Evolutionary conservation across 1,284 basidiomycete genomes (phyloP), one percentile per base, ranked within the genome.

Genomic region (Naganishia sp.): DNA sequence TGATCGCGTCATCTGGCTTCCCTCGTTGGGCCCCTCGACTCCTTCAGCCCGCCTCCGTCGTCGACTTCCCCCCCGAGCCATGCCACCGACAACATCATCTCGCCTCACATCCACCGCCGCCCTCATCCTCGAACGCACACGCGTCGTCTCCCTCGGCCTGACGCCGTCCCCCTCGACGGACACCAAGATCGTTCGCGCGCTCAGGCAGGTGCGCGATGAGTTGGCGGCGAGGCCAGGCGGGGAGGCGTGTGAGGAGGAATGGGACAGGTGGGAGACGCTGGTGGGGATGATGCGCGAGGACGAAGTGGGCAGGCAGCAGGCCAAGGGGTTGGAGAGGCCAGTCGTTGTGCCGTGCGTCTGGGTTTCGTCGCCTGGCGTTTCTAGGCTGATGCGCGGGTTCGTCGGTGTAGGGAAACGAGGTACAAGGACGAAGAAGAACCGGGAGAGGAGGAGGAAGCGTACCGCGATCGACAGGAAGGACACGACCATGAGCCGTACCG

Each of bases 101-200:
- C 72, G 76, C 28, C 73, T 79, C 9, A 78, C 77, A 4, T 73
- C 76, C n/a, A 74, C 76, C 31, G 78, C 78, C 18, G 68, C 75
- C 9, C 74, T 77, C 63, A 72, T 80, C 2, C 72, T 80, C 55
- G 79, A 80, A 66, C 73, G 79, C 53, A 74, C 74, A 4, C 77
- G 79, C 23, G 73, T 80, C 55, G 64, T 79, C 60, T 75, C 75
- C 0, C 74, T 80, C 31, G 74, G 74, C 33, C 73, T 80, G 49
- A 71, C 74, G 21, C 76, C 79, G 0, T 75, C 72, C 3, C 73
- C 78, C 0, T 73, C 75, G 3, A 72, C 75, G 10, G 73, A 74
- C 21, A 71, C 72, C 15, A 72, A 75, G 66, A 76, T 80, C 54
- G 69, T 74, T 16, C 72, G 79, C 16, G 74, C 74, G 45, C 72